Evolutionary conservation across 805 yeast genomes (phyloP), one percentile per base, ranked within the genome.

Genomic region (Cyberlindnera maclurae): DNA sequence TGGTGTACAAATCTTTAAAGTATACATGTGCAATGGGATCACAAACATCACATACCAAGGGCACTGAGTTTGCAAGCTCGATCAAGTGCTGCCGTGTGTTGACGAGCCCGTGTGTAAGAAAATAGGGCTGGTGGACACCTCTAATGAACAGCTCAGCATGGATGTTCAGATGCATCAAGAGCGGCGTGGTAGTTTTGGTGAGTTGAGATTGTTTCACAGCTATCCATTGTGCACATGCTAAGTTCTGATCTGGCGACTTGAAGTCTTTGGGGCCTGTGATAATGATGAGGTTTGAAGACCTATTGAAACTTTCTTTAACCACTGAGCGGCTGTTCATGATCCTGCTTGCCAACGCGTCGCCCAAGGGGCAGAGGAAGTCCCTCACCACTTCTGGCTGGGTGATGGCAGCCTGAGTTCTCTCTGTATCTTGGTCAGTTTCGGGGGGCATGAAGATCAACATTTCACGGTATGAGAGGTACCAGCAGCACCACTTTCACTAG

Each of bases 331-430:
- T 5, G 13, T 13, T 29, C 16, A 4, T 10, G 16, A 15, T 13
- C 17, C 31, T 12, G 4, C 17, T 29, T 5, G 15, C 12, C 8
- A 20, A 20, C 24, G 5, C 8, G 4, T 26, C n/a, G 12, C 29
- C 33, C 16, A 44, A 2, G 13, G 47, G 47, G 16, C 42, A 38
- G 29, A 44, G 39, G 33, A 44, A 44, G 20, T 37, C 47, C 34
- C 34, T 41, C 32, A 41, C 31, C 16, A 44, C 44, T 27, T 44
- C 47, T 12, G 47, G 47, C 33, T 44, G 47, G 12, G 44, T 39
- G 31, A 44, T 44, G 30, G 47, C 47, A 18, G 41, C 47, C 36
- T 44, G 44, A 18, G 43, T 37, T 29, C 47, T 40, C 33, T 44
- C 47, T 44, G 13, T 15, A n/a, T 5, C 27, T 20, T 8, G 24